Percentiles rank a stretch among this genome's conserved stretches.
phyloP scores from a whole-genome alignment of 352 stramenopile genomes.

The Phytophthora tentaculata region DNA sequence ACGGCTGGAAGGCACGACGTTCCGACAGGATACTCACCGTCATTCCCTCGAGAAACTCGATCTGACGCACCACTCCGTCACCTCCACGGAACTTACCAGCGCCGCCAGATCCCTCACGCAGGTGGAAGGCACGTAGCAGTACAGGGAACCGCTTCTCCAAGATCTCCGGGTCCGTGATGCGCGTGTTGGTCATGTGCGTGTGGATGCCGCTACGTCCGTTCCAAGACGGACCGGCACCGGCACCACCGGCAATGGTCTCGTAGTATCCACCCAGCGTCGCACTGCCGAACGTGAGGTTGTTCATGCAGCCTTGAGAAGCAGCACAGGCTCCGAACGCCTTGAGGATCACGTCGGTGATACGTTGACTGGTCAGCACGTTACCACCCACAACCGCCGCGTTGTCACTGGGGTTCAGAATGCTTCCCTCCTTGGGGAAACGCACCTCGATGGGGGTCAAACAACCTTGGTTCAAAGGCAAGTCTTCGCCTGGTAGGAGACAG shows the following conservation, averaged over 20 bases:
- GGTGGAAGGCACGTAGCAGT: constrained; percentile 84
- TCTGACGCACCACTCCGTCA: constrained; percentile 95
- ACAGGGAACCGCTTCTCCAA: constrained; percentile 96
- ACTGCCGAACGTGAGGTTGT: constrained; percentile 99
- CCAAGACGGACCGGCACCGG: constrained; percentile 96
- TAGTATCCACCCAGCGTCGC: constrained; percentile 96
- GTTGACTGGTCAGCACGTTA: constrained; percentile 98
- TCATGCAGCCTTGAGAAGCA: constrained; percentile 99
- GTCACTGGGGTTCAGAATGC: constrained; percentile 95
- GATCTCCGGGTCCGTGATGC: constrained; percentile 99
- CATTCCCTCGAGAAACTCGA: constrained; percentile 96
- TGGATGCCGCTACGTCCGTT: constrained; percentile 97
- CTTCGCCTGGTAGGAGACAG: constrained; percentile 92
- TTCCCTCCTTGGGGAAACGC: constrained; percentile 92
- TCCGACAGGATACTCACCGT: constrained; percentile 98
- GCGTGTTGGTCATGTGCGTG: constrained; percentile 99
- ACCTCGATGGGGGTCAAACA: constrained; percentile 97
- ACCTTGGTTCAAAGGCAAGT: constrained; percentile 98
- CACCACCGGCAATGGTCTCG: constrained; percentile 98
- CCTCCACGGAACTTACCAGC: constrained; percentile 91
- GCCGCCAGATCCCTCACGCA: constrained; percentile 92
- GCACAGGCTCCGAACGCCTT: constrained; percentile 96
- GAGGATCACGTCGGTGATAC: constrained; percentile 98
- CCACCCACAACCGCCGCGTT: constrained; percentile 97
- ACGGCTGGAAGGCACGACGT: constrained; percentile 94